Percentiles rank a stretch among this genome's conserved stretches.
phyloP scores from a whole-genome alignment of 352 stramenopile species.

The Phytophthora citricola region DNA sequence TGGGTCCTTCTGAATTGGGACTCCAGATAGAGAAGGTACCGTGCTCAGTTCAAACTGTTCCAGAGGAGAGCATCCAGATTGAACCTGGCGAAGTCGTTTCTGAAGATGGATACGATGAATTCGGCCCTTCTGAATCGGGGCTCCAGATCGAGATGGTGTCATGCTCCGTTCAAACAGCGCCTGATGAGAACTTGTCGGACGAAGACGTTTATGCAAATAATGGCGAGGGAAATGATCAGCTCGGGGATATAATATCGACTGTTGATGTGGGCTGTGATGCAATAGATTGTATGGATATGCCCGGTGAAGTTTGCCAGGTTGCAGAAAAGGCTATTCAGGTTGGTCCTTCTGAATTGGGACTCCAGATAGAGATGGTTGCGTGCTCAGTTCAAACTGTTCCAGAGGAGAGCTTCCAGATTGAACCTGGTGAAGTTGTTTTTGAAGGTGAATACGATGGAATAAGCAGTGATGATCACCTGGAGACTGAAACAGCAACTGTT shows the following conservation, averaged over 20 bases:
- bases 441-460: background rate
- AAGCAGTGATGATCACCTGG: no score
- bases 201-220: no score
- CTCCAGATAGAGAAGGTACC: background rate
- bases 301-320: background rate
- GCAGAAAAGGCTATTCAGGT: slow-evolving; percentile 20
- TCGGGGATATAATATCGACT: no score
- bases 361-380: background rate
- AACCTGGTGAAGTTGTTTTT: background rate
- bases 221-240: no score
- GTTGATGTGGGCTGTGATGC: no score
- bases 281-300: no score
- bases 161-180: no score
- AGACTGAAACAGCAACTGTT: no score
- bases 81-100: background rate
- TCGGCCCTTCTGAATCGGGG: no score
- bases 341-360: slow-evolving; percentile 2
- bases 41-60: background rate
- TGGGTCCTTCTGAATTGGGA: slow-evolving; percentile 12
- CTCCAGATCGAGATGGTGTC: no score
- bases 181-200: no score
- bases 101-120: background rate
- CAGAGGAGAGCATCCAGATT: background rate
- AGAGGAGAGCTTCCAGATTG: background rate
- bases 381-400: background rate